These are phyloP conservation scores for Neotropicomus parvogracilis DNA, from an alignment of 1,284 basidiomycete species.

Conservation along the genomic window DNA sequence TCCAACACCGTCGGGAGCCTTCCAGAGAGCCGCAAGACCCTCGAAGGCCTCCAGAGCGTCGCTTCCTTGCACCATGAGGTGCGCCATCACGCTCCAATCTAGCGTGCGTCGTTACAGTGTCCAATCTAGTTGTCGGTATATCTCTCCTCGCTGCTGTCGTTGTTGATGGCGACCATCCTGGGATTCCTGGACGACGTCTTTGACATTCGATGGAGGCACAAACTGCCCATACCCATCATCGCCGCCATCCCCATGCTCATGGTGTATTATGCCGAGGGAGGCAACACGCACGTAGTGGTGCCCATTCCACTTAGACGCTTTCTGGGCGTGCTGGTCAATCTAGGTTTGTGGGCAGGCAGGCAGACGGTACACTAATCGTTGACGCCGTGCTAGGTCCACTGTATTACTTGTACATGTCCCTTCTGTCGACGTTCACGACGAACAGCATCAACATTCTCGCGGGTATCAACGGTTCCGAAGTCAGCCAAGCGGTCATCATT, in stretches of 20 bases:
- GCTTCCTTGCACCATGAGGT: conserved; percentile 90
- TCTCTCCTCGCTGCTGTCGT: conserved; percentile 86
- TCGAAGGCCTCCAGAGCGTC: conserved; percentile 61
- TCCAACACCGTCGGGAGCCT: conserved; percentile 62
- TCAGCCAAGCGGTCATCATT: conserved; percentile 90
- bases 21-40: conserved; percentile 36
- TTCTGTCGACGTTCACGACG: conserved; percentile 94
- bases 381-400: conserved; percentile 63
- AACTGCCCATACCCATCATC: conserved; percentile 94
- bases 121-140: conserved; percentile 79
- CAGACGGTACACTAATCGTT: not conserved
- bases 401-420: conserved; percentile 95
- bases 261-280: conserved; percentile 93
- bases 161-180: conserved; percentile 89
- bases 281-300: conserved; percentile 92
- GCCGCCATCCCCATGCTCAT: conserved; percentile 92
- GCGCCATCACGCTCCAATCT: conserved; percentile 23
- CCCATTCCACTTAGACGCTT: conserved; percentile 74
- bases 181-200: conserved; percentile 98
- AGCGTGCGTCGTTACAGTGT: not conserved
- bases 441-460: conserved; percentile 99
- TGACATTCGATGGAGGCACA: conserved; percentile 98
- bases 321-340: conserved; percentile 79
- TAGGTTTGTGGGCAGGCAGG: conserved; percentile 55
- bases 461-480: conserved; percentile 96